Conservation (phyloP, 2,329 filamentous ascomycete species). For the Fusarium tricinctum region DNA sequence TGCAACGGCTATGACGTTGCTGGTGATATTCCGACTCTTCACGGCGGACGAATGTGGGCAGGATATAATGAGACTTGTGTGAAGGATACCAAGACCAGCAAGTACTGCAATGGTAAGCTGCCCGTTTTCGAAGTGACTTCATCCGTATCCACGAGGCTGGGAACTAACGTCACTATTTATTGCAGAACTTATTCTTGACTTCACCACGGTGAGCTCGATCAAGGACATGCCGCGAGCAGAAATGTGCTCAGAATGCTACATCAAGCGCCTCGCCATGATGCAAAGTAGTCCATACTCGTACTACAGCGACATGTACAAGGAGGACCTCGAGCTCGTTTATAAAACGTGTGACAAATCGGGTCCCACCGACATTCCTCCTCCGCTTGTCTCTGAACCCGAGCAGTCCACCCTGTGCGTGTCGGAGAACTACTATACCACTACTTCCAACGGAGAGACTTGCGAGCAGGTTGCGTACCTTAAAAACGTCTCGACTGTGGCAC, state of each 20-base stretch:
- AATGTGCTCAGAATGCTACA: conserved; percentile 46
- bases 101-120: conserved; percentile 40
- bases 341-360: conserved; percentile 20
- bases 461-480: conserved; percentile 31
- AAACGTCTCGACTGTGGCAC: conserved; percentile 31
- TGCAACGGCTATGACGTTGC: conserved; percentile 8
- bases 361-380: conserved; percentile 7
- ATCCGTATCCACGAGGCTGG: not conserved
- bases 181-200: conserved; percentile 10
- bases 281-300: conserved; percentile 42
- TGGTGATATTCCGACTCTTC: conserved; percentile 2
- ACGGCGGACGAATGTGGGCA: conserved; percentile 24
- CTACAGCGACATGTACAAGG: conserved; percentile 37
- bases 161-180: not conserved
- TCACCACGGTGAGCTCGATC: conserved; percentile 11
- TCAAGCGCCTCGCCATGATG: conserved; percentile 43
- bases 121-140: not conserved
- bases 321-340: conserved; percentile 21
- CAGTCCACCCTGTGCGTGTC: conserved; percentile 8
- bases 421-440: conserved; percentile 13
- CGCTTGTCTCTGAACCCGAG: not conserved
- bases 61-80: conserved; percentile 40
- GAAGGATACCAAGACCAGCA: conserved; percentile 27
- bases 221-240: conserved; percentile 40
- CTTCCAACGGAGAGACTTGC: conserved; percentile 37